phyloP scores from a whole-genome alignment of 805 yeast species.

The Cyberlindnera veronae region DNA sequence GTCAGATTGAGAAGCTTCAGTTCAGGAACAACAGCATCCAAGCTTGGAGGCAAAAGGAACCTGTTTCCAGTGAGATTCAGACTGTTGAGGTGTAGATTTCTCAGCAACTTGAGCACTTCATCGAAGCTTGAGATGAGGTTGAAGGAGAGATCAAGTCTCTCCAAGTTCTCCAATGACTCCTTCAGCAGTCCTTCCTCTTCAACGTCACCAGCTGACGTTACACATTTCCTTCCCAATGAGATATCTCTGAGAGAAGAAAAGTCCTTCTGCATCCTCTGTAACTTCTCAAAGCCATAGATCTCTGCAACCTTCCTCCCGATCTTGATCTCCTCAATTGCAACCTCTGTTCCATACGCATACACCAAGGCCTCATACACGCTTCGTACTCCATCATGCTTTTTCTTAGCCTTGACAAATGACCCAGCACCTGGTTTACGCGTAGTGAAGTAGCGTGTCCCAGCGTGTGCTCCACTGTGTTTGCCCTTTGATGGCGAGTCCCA shows the following conservation, averaged over 20 bases:
- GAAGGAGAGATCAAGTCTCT: constrained; percentile 53
- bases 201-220: constrained; percentile 25
- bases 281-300: constrained; percentile 60
- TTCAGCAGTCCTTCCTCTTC: constrained; percentile 4
- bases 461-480: constrained; percentile 61
- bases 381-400: constrained; percentile 30
- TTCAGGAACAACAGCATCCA: background rate
- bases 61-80: constrained; percentile 56
- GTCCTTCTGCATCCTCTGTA: constrained; percentile 46
- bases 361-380: constrained; percentile 48
- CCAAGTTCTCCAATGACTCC: constrained; percentile 32
- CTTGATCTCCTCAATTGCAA: constrained; percentile 31
- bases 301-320: constrained; percentile 60
- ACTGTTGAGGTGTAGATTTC: constrained; percentile 33
- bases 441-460: constrained; percentile 54
- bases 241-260: constrained; percentile 42
- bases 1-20: constrained; percentile 28
- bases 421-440: constrained; percentile 41
- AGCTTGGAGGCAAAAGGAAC: constrained; percentile 22
- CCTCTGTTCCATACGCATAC: constrained; percentile 43
- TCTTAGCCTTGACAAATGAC: constrained; percentile 54
- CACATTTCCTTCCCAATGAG: constrained; percentile 44
- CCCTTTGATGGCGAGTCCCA: constrained; percentile 79
- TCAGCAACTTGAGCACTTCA: constrained; percentile 36
- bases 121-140: constrained; percentile 48